These are phyloP conservation scores for Saccharomycopsis javanensis DNA, from an alignment of 805 yeast genomes.

Conservation along the genomic window DNA sequence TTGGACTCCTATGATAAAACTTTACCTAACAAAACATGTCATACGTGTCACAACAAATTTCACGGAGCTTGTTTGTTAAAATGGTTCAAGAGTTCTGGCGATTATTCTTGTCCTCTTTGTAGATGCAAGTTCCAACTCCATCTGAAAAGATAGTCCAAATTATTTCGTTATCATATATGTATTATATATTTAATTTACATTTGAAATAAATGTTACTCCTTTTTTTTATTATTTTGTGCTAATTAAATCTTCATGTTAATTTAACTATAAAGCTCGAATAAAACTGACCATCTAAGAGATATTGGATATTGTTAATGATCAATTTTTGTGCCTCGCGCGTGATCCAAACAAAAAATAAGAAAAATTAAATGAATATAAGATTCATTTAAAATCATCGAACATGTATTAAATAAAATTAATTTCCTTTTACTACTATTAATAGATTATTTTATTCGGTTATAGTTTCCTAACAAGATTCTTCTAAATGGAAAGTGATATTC, in stretches of 20 bases:
- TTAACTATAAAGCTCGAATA: too few species aligned
- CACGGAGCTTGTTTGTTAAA: slow-evolving; percentile 93
- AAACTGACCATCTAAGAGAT: too few species aligned
- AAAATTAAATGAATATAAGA: too few species aligned
- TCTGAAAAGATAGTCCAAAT: neutral
- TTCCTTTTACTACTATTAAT: neutral
- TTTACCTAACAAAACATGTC: slow-evolving; percentile 79
- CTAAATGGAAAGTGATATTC: neutral
- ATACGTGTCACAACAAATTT: slow-evolving; percentile 87
- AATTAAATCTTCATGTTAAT: too few species aligned
- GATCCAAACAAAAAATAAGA: too few species aligned
- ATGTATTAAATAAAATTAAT: too few species aligned
- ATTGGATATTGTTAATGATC: too few species aligned
- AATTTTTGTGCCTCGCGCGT: too few species aligned
- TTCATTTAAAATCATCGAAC: too few species aligned
- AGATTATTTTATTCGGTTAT: too few species aligned
- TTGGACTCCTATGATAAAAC: slow-evolving; percentile 80
- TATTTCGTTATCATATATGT: neutral
- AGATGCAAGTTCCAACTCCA: slow-evolving; percentile 45
- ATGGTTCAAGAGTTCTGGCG: slow-evolving; percentile 94
- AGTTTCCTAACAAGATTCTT: neutral
- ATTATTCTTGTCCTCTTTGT: slow-evolving; percentile 91
- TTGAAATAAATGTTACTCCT: neutral
- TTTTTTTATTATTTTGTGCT: too few species aligned
- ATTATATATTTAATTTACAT: neutral